Conservation (phyloP, 331 rosid species). For the Rosa hybrid region DNA sequence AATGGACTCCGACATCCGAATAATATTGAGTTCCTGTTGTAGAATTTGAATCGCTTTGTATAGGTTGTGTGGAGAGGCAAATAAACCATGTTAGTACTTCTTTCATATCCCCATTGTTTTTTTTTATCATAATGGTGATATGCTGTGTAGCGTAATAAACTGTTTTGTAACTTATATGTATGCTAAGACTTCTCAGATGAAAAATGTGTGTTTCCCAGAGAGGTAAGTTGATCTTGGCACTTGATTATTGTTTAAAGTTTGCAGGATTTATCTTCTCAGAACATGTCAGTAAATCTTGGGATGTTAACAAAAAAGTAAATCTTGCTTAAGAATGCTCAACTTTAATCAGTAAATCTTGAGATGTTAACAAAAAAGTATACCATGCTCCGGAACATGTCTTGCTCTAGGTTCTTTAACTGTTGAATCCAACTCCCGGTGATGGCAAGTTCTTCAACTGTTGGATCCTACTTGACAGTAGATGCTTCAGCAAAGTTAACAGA, state of each 20-base stretch:
- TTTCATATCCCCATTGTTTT: not conserved
- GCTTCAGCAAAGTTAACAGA: too few relatives aligned
- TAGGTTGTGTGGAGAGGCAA: constrained; percentile 50
- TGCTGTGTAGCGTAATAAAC: not conserved
- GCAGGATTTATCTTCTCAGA: not conserved
- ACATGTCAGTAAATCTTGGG: not conserved
- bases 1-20: constrained; percentile 24
- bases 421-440: not conserved
- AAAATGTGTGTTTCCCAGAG: not conserved
- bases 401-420: not conserved
- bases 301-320: not conserved
- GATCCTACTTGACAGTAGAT: not conserved
- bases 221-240: not conserved
- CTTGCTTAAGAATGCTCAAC: not conserved
- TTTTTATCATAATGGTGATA: not conserved
- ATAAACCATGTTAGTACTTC: constrained; percentile 22
- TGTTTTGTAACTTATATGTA: not conserved
- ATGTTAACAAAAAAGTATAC: not conserved
- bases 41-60: constrained; percentile 40
- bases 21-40: constrained; percentile 16
- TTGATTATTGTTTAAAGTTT: not conserved
- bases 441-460: not conserved
- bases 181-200: not conserved
- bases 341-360: not conserved
- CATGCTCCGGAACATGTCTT: not conserved